Evolutionary conservation across 768 basidiomycete species (phyloP).

Genomic region (Pisolithus orientalis): DNA sequence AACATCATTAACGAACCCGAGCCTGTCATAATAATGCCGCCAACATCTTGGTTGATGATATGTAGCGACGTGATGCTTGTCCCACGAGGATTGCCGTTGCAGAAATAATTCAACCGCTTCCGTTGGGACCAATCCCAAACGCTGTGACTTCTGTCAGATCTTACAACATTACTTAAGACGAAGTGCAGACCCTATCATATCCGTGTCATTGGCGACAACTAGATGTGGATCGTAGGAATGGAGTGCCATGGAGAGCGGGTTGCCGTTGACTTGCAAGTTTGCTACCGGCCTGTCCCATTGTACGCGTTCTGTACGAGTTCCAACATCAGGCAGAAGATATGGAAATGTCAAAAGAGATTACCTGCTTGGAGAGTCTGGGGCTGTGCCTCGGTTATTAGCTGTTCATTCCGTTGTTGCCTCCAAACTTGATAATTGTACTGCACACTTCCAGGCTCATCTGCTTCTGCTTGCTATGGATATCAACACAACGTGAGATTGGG

Average conservation of each 20-base stretch:
- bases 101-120: constrained; percentile 74
- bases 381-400: constrained; percentile 62
- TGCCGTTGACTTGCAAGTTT: constrained; percentile 50
- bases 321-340: constrained; percentile 1
- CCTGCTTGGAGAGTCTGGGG: constrained; percentile 70
- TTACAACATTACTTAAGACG: background rate
- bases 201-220: constrained; percentile 76
- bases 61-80: constrained; percentile 83
- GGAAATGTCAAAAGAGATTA: constrained; percentile 29
- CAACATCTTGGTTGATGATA: constrained; percentile 93
- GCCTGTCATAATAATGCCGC: constrained; percentile 82
- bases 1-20: constrained; percentile 50
- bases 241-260: constrained; percentile 76
- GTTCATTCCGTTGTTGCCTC: constrained; percentile 87
- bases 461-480: constrained; percentile 72
- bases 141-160: constrained; percentile 33
- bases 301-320: constrained; percentile 39
- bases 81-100: constrained; percentile 79
- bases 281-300: constrained; percentile 72
- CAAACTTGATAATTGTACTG: constrained; percentile 95
- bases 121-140: constrained; percentile 93
- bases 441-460: constrained; percentile 91
- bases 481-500: constrained; percentile 8
- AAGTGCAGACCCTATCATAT: constrained; percentile 68
- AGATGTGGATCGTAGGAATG: constrained; percentile 91